Base-by-base conservation (phyloP, 176 grass and related monocot genomes). In the Aegilops umbellulata region DNA sequence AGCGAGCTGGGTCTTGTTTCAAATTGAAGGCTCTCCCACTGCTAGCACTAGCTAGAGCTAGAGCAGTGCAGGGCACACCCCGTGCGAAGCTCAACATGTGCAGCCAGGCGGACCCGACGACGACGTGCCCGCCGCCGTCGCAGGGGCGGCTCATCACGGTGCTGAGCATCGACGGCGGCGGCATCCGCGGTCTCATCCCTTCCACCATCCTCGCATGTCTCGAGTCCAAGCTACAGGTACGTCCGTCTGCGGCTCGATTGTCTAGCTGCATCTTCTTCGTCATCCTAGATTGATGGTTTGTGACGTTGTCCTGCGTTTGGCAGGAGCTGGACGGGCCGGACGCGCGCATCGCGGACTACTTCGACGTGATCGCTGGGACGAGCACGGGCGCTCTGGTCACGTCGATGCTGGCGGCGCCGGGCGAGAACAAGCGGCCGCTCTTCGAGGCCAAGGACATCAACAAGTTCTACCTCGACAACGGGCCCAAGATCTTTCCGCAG, bases 311-410 rank as follows among this genome's bases (percentile, higher is more conserved):
- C 19, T 57, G 53, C 0, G 19, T 22, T 57, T 57, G 53, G 8
- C 19, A 57, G 94, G 83, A 95, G 60, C 77, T 95, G 15, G 94
- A 95, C 65, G 88, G 93, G 19, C 79, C 80, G 0, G 86, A 93
- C 11, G 91, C 84, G 0, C 70, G 93, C 44, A 80, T 95, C 32
- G 16, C 19, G 19, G 90, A 97, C 78, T 97, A 97, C 32, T 97
- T 97, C 80, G 95, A 97, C 34, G 88, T 97, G 34, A 79, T 97
- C 26, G 87, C 91, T 22, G 93, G 93, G 53, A 98, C 86, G 14
- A 94, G 91, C 89, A 98, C 91, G 13, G 93, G 91, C 0, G 90
- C 82, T 5, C 82, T 91, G 8, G 89, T 91, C 58, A 87, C 84
- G 35, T 7, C 88, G 24, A 95, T 95, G 93, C 88, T 93, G 24